Base-by-base conservation (phyloP, 2,329 filamentous ascomycete species). In the Penicillium verrucosum region DNA sequence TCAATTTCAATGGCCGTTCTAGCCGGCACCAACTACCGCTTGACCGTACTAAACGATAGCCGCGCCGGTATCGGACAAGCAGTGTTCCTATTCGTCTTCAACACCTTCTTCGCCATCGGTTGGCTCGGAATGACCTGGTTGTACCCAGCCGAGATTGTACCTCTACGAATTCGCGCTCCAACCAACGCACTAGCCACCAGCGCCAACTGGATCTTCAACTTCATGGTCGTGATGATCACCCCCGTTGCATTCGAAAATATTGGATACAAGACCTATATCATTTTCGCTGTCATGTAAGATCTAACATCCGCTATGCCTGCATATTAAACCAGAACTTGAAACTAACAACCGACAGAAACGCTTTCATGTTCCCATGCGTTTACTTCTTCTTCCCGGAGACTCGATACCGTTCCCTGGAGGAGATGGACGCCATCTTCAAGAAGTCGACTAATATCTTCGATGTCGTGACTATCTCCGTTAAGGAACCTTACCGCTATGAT, bases 351-450 rank as follows among this genome's bases (percentile, higher is more conserved):
- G 4, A 48, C 60, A 76, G 73, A 60, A 82, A 82, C 64, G 78
- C 78, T 10, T 74, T 76, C 63, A 82, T 82, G 62, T 73, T 82
- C 37, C 81, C 81, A 0, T 75, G 77, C 14, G 79, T 82, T 30
- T 85, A 83, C 71, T 81, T 83, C 69, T 82, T 84, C 75, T 84
- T 82, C 67, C 82, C 82, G 0, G 82, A 85, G 61, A 85, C 82
- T 1, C 80, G 80, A 6, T 80, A 79, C 59, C 79, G 81, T 11
- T 82, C 78, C n/a, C 76, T 88, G 18, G 85, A 89, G 69, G 86
- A 89, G 69, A 84, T 89, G 69, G 86, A 89, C 62, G 78, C 82
- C 56, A 85, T 89, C 60, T 86, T 87, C 75, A 78, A 79, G 69
- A 82, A 82, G 57, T 80, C 78, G 0, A 70, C 69, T 9, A 79